Base-by-base conservation (phyloP, 2,329 filamentous ascomycete genomes). In the Penicillium sclerotigenum region DNA sequence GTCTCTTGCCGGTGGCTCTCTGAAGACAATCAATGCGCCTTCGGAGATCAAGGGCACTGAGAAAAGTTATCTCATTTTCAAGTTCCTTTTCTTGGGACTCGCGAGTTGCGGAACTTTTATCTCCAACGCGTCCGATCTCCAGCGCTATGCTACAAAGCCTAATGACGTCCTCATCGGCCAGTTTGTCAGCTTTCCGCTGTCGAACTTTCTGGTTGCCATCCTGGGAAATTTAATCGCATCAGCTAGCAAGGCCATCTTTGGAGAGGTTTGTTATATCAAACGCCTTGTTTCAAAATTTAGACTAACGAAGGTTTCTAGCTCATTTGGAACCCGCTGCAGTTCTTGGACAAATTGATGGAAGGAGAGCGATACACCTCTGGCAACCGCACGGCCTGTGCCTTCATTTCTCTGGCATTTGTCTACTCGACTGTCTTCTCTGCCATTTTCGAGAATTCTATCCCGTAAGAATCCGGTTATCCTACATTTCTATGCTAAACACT, bases 361-460 rank as follows among this genome's bases (percentile, higher is more conserved):
- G 68, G 64, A 6, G 63, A 65, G 8, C 63, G 68, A 24, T 75
- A 75, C 47, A 73, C 71, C 0, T 48, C 67, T 1, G 68, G 60
- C 0, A 77, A 72, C 41, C 68, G 76, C 16, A 68, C 73, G 7
- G 75, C 71, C 0, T 74, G 71, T 43, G 74, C 75, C 34, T 77
- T 79, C 56, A 73, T 78, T 29, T 66, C 76, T 0, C 68, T 71
- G 1, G 72, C 69, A 14, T 77, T 80, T 42, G 65, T 74, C 0
- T 80, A 78, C 55, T 75, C 73, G 4, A 68, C 73, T 0, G 71
- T 81, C 26, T 77, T 79, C 55, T 73, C 73, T 9, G 67, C 73
- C 6, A 78, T 80, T 28, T 75, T 77, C n/a, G 74, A 75, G 48
- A 77, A 77, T 50, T 73, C 70, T 5, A 65, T 78, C 3, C 71